Percentiles rank a stretch among this genome's conserved stretches.
phyloP scores from a whole-genome alignment of 345 rosid genomes.

The Citrus mangshanensis region DNA sequence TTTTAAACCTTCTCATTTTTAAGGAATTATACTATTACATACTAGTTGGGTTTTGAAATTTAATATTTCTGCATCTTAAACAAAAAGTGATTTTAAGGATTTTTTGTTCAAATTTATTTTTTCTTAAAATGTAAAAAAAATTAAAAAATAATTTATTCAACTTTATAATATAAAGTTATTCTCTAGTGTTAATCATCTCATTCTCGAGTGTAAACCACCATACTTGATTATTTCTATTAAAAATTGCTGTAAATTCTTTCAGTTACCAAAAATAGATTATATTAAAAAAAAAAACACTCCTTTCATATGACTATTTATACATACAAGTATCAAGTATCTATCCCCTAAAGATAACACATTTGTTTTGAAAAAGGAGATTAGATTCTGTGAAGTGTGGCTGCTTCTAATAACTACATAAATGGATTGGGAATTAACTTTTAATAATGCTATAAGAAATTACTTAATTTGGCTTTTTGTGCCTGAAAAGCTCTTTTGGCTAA shows the following conservation, averaged over 20 bases:
- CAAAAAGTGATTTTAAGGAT: too few species aligned
- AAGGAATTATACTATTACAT: not conserved
- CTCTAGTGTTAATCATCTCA: too few species aligned
- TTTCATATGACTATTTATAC: not conserved
- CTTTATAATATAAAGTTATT: too few species aligned
- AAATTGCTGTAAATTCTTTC: not conserved
- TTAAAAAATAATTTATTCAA: too few species aligned
- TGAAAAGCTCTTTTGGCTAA: not conserved
- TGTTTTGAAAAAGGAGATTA: not conserved
- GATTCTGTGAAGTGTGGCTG: not conserved
- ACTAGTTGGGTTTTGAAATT: not conserved
- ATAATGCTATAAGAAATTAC: not conserved
- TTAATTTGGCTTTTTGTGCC: slow-evolving; percentile 6
- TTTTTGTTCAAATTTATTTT: not conserved
- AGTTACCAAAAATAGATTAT: not conserved
- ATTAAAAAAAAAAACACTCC: not conserved
- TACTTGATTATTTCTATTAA: too few species aligned
- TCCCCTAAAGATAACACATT: not conserved
- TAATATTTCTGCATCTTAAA: too few species aligned
- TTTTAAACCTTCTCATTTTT: not conserved
- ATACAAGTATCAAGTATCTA: not conserved
- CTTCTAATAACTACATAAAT: not conserved
- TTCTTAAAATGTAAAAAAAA: too few species aligned
- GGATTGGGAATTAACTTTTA: not conserved
- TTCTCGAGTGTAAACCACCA: too few species aligned